Evolutionary conservation across 768 basidiomycete genomes (phyloP).

Genomic region (Aureoboletus auriporus): DNA sequence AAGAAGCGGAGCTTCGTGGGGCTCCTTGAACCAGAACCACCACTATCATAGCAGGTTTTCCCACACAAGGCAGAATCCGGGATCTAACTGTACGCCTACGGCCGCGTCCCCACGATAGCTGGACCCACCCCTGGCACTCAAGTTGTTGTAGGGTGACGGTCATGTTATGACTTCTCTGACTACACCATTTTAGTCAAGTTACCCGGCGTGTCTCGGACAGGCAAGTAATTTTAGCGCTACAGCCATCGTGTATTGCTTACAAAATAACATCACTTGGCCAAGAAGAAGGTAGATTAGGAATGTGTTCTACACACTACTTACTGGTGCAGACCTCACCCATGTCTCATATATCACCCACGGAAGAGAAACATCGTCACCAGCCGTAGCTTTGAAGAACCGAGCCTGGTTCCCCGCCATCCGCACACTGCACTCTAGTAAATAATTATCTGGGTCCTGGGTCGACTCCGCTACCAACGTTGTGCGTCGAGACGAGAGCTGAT

Average conservation of each 20-base stretch:
- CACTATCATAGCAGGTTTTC: background rate
- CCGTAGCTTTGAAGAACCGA: constrained; percentile 29
- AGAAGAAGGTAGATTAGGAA: too few relatives aligned
- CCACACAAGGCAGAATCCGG: background rate
- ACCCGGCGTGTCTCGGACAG: too few relatives aligned
- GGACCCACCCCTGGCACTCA: too few relatives aligned
- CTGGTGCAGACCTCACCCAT: constrained; percentile 32
- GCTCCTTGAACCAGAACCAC: too few relatives aligned
- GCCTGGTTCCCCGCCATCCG: constrained; percentile 15
- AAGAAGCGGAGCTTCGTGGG: constrained; percentile 19
- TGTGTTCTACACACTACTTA: constrained; percentile 3
- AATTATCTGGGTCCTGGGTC: background rate
- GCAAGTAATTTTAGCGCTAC: too few relatives aligned
- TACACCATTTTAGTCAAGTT: too few relatives aligned
- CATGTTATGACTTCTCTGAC: too few relatives aligned
- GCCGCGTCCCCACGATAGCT: too few relatives aligned
- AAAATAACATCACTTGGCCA: too few relatives aligned
- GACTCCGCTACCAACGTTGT: background rate
- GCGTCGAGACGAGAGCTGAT: constrained; percentile 6
- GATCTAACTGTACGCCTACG: too few relatives aligned
- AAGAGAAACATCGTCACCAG: constrained; percentile 22
- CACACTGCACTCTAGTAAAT: constrained; percentile 26
- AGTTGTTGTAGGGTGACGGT: too few relatives aligned
- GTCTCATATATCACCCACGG: constrained; percentile 39
- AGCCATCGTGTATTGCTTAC: too few relatives aligned